phyloP scores from a whole-genome alignment of 306 rosid species.

The Lathyrus aphaca region DNA sequence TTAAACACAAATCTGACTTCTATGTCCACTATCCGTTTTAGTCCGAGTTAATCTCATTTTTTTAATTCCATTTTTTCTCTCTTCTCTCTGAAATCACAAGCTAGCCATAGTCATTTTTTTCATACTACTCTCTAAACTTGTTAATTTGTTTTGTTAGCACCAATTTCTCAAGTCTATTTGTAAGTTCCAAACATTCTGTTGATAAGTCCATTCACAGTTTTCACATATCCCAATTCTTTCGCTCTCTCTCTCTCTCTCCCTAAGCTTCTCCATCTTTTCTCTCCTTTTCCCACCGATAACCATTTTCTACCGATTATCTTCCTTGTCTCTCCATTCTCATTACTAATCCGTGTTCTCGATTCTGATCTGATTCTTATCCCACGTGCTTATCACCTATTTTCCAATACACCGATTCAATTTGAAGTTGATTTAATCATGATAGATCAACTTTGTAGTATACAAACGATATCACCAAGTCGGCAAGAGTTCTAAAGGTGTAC shows the following conservation, averaged over 20 bases:
- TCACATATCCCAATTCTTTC: slow-evolving; percentile 14
- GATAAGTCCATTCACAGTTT: background rate
- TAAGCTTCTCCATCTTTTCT: slow-evolving; percentile 36
- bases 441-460: slow-evolving; percentile 39
- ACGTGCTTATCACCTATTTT: slow-evolving; percentile 43
- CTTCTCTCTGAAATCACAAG: no score
- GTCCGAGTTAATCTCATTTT: no score
- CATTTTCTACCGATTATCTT: slow-evolving; percentile 36
- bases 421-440: slow-evolving; percentile 39
- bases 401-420: slow-evolving; percentile 29
- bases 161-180: no score
- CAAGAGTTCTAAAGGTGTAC: slow-evolving; percentile 57
- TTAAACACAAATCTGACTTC: no score
- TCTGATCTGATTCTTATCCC: slow-evolving; percentile 31
- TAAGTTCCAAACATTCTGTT: no score
- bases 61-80: no score
- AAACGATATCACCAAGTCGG: slow-evolving; percentile 41
- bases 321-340: slow-evolving; percentile 48
- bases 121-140: no score
- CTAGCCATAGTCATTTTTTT: no score
- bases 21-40: no score
- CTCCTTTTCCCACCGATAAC: slow-evolving; percentile 33
- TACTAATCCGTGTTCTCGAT: slow-evolving; percentile 51
- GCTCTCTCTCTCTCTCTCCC: no score
- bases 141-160: no score